Conservation (phyloP, 345 rosid genomes). For the Geranium rotundifolium region DNA sequence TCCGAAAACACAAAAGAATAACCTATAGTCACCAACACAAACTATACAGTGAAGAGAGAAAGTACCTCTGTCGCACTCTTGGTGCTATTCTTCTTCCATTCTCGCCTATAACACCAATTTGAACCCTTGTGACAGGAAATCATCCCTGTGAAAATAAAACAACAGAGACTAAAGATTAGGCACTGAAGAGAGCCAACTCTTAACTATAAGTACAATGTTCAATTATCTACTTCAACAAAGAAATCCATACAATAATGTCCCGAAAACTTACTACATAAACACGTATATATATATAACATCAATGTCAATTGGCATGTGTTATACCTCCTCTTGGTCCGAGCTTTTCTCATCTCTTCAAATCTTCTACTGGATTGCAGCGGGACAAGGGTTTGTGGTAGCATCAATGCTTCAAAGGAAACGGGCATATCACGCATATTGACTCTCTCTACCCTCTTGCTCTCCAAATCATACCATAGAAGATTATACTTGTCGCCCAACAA, state of each 20-base stretch:
- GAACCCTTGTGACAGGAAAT: slow-evolving; percentile 14
- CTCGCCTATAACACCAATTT: slow-evolving; percentile 10
- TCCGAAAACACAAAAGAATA: too few relatives aligned
- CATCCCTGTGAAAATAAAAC: slow-evolving; percentile 7
- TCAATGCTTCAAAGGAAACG: too few relatives aligned
- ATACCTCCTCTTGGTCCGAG: neutral
- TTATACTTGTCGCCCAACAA: neutral
- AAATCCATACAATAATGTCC: too few relatives aligned
- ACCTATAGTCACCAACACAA: too few relatives aligned
- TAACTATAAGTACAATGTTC: too few relatives aligned
- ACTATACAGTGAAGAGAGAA: too few relatives aligned
- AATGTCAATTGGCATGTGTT: too few relatives aligned
- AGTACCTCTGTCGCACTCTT: neutral
- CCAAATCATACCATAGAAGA: neutral
- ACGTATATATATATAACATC: too few relatives aligned
- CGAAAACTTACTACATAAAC: too few relatives aligned
- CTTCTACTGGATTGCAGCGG: too few relatives aligned
- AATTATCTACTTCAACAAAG: too few relatives aligned
- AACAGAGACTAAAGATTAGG: neutral
- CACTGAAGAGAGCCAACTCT: neutral
- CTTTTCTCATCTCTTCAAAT: neutral
- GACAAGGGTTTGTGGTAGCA: too few relatives aligned
- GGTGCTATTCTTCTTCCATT: neutral
- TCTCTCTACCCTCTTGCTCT: neutral
- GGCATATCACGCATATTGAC: neutral